phyloP scores from a whole-genome alignment of 2,329 filamentous ascomycete genomes.

The Volutella citrinella region DNA sequence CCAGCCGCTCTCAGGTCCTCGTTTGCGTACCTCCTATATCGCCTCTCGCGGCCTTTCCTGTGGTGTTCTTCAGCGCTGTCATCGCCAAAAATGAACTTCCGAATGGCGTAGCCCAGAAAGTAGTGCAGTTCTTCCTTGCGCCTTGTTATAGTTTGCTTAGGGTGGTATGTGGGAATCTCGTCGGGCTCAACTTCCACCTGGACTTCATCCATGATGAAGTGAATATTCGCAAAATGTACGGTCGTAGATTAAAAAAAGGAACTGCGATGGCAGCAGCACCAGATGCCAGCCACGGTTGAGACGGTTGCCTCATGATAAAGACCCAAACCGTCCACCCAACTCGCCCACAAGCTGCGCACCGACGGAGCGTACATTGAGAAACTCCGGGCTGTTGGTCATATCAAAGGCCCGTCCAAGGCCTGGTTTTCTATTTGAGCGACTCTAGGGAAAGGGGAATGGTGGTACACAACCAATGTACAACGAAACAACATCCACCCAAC shows the following conservation, averaged over 20 bases:
- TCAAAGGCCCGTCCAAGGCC: conserved; percentile 16
- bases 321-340: too few relatives aligned
- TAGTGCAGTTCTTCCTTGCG: conserved; percentile 9
- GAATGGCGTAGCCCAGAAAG: conserved; percentile 6
- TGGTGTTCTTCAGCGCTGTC: conserved; percentile 3
- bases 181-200: too few relatives aligned
- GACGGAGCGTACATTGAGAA: too few relatives aligned
- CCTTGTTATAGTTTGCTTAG: conserved; percentile 2
- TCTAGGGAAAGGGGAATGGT: conserved; percentile 27
- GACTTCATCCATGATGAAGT: too few relatives aligned
- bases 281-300: too few relatives aligned
- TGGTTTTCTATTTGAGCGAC: conserved; percentile 22
- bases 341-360: too few relatives aligned
- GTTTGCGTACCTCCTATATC: background rate
- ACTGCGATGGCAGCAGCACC: too few relatives aligned
- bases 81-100: background rate
- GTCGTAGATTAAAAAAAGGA: too few relatives aligned
- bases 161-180: too few relatives aligned
- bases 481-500: conserved; percentile 14
- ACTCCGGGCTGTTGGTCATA: too few relatives aligned
- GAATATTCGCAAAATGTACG: too few relatives aligned
- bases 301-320: too few relatives aligned
- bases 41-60: background rate
- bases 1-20: background rate
- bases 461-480: conserved; percentile 29